Evolutionary conservation across 2,329 filamentous ascomycete genomes (phyloP).

Genomic region (Alternaria sp.): DNA sequence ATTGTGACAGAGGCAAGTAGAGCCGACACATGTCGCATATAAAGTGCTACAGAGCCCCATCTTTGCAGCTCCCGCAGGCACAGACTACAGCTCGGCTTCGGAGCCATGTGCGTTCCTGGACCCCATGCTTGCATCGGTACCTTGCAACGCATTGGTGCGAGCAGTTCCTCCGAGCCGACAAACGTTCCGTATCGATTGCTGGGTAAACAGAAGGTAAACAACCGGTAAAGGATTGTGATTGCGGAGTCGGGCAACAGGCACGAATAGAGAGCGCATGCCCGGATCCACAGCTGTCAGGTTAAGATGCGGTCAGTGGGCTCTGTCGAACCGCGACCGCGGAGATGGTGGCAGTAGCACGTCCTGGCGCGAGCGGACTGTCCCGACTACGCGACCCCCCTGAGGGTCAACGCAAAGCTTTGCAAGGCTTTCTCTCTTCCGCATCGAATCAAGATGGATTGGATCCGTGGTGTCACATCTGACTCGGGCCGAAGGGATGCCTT

Average conservation of each 20-base stretch:
- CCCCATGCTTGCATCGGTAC: conserved; percentile 3
- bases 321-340: conserved; percentile 28
- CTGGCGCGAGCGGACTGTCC: conserved; percentile 30
- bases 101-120: background rate
- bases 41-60: conserved; percentile 3
- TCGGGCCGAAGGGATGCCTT: conserved; percentile 24
- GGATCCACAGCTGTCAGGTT: conserved; percentile 18
- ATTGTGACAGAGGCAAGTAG: background rate
- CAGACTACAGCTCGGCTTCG: background rate
- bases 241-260: conserved; percentile 6
- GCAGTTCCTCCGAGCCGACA: conserved; percentile 9
- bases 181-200: conserved; percentile 2
- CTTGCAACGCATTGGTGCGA: conserved; percentile 11
- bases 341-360: conserved; percentile 24
- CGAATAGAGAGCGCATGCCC: background rate
- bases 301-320: conserved; percentile 37
- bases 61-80: background rate
- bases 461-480: conserved; percentile 21
- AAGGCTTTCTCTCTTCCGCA: conserved; percentile 4
- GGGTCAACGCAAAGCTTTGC: conserved; percentile 16
- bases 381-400: conserved; percentile 25
- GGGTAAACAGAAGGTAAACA: conserved; percentile 12
- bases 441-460: conserved; percentile 20
- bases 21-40: conserved; percentile 1
- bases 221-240: background rate